Evolutionary conservation across 2,329 filamentous ascomycete species (phyloP), one percentile per base, ranked within the genome.

Genomic region (Dactylonectria estremocensis): DNA sequence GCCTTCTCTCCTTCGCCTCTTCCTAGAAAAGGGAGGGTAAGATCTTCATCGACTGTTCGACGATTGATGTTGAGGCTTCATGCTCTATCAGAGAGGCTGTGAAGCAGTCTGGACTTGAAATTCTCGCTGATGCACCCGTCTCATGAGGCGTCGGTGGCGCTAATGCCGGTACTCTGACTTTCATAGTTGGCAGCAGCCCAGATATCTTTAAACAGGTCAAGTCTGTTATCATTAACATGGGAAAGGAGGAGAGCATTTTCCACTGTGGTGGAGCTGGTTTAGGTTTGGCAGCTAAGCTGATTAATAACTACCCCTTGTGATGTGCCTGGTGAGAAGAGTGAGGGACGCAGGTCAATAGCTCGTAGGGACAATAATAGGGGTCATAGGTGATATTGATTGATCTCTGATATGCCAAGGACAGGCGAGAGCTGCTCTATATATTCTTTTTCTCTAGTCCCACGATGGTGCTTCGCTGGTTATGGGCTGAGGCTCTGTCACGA

Each of bases 71-170:
- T 2, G 46, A 66, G 16, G 62, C 57, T 9, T 55, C 48, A 8
- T 50, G 56, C 9, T n/a, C 40, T 7, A 40, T 67, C 13, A 31
- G 56, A 31, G 28, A 37, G 2, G 57, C 40, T 2, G 66, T 70
- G 2, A 33, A 50, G 11, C 46, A 62, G 31, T 60, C 60, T 14
- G 50, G 45, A 2, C 37, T n/a, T 2, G 66, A 59, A 18, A 45
- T 28, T 2, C 70, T 72, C 20, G 68, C 55, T 3, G 68, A 72
- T 40, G 68, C 66, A 1, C 70, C 70, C 9, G 70, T 72, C 1
- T 69, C 66, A 1, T 68, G 70, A 31, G 68, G 68, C 2, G 58
- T 46, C 24, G 45, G 52, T 8, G 66, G 64, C 3, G 70, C 70
- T 4, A 56, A 59, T 8, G 60, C 53, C 2, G 70, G 68, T 8